Base-by-base conservation (phyloP, 805 yeast species). In the Barnettozyma sucrosica region DNA sequence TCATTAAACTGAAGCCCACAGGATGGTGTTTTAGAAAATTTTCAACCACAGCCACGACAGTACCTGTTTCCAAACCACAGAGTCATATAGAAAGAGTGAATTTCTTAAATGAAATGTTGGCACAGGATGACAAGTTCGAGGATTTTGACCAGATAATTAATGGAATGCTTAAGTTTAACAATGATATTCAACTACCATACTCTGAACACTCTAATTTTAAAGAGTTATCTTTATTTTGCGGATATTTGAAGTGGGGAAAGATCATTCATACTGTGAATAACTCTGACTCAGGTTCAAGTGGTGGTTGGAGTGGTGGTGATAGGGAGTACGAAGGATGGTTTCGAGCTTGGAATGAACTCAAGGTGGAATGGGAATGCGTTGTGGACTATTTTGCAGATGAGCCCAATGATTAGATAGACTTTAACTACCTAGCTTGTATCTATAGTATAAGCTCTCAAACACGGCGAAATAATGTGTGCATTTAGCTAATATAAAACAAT, bases 171-270 rank as follows among this genome's bases (percentile, higher is more conserved):
- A 75, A 10, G 77, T 47, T 39, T 14, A 47, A 39, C 36, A 47
- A 47, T 33, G 50, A 43, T n/a, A 38, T 47, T 1, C 26, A 21
- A 11, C 16, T 90, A 2, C 98, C 99, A 0, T 93, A 93, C 59
- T 84, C 95, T 58, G 99, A 93, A 61, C 99, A 93, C 66, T 88
- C 96, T 10, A 87, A 96, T 48, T 92, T 81, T 57, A 69, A 85
- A 34, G 99, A 93, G 58, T 70, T 93, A 34, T 72, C 83, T 11
- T 72, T 75, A 46, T 87, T 92, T 59, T 76, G 83, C 20, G 67
- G 75, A 2, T 65, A 74, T 20, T 55, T 88, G 36, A 63, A 74
- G 7, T 75, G 79, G 53, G 65, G 66, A 0, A 58, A 71, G 36
- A 75, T 88, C 13, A 79, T 89, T 8, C 93, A 97, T 0, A 93